A percentile compares a stretch with the other conserved stretches of the same genome.
Evolutionary conservation across 2,329 filamentous ascomycete genomes (phyloP).

Genomic region (Microdochium bolleyi): DNA sequence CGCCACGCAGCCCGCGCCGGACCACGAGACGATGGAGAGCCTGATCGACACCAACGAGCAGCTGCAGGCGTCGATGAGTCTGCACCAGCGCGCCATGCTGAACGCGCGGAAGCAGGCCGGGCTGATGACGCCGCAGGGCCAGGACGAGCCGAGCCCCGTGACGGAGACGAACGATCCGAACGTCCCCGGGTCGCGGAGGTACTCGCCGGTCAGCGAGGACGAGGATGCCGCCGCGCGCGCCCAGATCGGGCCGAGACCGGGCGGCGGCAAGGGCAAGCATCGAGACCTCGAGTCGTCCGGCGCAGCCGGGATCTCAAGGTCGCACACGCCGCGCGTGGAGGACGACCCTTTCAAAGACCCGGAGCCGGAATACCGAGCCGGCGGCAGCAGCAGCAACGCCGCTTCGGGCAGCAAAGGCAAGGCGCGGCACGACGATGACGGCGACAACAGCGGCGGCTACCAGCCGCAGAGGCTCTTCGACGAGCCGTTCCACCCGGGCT

Average conservation of each 20-base stretch:
- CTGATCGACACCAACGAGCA: slow-evolving; percentile 94
- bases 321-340: slow-evolving; percentile 16
- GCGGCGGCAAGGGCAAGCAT: slow-evolving; percentile 22
- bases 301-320: slow-evolving; percentile 18
- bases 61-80: slow-evolving; percentile 71
- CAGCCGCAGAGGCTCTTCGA: slow-evolving; percentile 16
- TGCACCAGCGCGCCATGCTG: slow-evolving; percentile 76
- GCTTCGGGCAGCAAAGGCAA: slow-evolving; percentile 12
- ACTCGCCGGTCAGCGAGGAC: slow-evolving; percentile 5
- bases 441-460: not conserved
- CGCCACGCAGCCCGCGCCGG: slow-evolving; percentile 68
- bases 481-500: slow-evolving; percentile 26
- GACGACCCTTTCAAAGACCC: slow-evolving; percentile 27
- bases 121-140: not conserved
- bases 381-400: slow-evolving; percentile 5
- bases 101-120: slow-evolving; percentile 50
- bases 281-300: slow-evolving; percentile 11
- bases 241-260: slow-evolving; percentile 15
- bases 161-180: slow-evolving; percentile 2
- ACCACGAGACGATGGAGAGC: slow-evolving; percentile 89
- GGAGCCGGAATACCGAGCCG: slow-evolving; percentile 7
- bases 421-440: not conserved
- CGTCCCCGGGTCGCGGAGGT: slow-evolving; percentile 1
- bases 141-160: slow-evolving; percentile 3
- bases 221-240: slow-evolving; percentile 18